Evolutionary conservation across 306 rosid genomes (phyloP).

Genomic region (Begonia peltatifolia): DNA sequence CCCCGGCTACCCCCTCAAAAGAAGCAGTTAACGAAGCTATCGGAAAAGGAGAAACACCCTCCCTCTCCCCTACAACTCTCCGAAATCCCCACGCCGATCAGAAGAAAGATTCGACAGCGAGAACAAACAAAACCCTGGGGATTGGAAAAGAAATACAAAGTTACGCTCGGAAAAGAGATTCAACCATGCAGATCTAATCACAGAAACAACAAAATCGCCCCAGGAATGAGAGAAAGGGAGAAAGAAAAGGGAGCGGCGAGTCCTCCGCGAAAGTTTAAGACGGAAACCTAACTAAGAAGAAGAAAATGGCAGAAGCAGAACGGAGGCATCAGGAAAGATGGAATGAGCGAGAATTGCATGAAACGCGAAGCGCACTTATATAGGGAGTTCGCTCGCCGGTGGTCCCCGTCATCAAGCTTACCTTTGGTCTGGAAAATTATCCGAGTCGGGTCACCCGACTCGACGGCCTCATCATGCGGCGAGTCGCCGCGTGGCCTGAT

Average conservation of each 20-base stretch:
- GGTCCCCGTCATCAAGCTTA: not conserved
- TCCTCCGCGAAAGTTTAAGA: too few species aligned
- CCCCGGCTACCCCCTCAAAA: constrained; percentile 99
- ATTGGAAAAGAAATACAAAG: not conserved
- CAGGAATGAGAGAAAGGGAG: not conserved
- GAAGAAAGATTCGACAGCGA: constrained; percentile 9
- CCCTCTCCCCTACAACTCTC: constrained; percentile 23
- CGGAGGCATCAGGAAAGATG: not conserved
- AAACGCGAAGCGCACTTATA: constrained; percentile 24
- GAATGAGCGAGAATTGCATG: constrained; percentile 66
- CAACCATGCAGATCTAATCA: constrained; percentile 36
- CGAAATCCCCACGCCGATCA: constrained; percentile 61
- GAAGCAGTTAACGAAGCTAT: constrained; percentile 43
- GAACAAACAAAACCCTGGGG: not conserved
- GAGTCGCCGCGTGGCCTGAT: constrained; percentile 59
- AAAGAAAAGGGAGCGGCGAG: not conserved
- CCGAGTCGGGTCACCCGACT: not conserved
- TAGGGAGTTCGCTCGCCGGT: constrained; percentile 7
- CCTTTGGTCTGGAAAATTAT: not conserved
- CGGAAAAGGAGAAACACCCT: constrained; percentile 25
- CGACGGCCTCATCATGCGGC: constrained; percentile 28
- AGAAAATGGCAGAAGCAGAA: not conserved
- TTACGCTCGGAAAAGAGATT: constrained; percentile 9
- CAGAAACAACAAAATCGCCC: not conserved
- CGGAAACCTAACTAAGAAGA: constrained; percentile 3